phyloP scores from a whole-genome alignment of 139 green algal species.

The Pseudopediastrum boryanum region DNA sequence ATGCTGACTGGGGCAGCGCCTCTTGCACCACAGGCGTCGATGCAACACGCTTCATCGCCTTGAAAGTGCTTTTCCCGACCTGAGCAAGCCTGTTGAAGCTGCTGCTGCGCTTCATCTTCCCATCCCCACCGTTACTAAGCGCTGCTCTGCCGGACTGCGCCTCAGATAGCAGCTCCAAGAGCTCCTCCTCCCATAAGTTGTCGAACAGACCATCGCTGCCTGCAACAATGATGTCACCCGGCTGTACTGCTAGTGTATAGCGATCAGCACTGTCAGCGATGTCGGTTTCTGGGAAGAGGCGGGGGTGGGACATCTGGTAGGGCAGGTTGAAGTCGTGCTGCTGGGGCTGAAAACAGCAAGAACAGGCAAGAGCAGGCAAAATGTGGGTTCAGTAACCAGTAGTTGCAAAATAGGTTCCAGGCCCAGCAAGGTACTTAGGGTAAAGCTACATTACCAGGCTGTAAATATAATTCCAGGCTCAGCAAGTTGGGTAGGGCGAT shows the following conservation, averaged over 20 bases:
- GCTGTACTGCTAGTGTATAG: conserved; percentile 58
- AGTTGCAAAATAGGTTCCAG: neutral
- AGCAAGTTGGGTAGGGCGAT: neutral
- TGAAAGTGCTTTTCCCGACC: too few species aligned
- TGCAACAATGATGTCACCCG: conserved; percentile 84
- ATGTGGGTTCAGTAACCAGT: neutral
- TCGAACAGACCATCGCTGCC: conserved; percentile 96
- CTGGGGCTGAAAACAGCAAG: conserved; percentile 61
- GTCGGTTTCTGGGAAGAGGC: conserved; percentile 67
- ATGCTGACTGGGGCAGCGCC: too few species aligned
- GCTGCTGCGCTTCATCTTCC: conserved; percentile 7
- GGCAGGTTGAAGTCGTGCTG: conserved; percentile 98
- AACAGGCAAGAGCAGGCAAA: neutral
- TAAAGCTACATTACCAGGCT: neutral
- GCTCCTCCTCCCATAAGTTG: conserved; percentile 93
- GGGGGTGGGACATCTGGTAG: conserved; percentile 79
- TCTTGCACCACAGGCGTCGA: too few species aligned
- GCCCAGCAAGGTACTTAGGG: neutral
- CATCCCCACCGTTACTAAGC: neutral
- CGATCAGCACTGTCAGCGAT: conserved; percentile 59
- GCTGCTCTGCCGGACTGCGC: conserved; percentile 5
- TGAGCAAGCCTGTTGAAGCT: conserved; percentile 16
- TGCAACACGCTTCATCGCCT: too few species aligned
- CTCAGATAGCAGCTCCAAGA: conserved; percentile 56
- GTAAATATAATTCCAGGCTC: neutral